phyloP scores from a whole-genome alignment of 148 eudicot genomes.

The Cornus controversa region DNA sequence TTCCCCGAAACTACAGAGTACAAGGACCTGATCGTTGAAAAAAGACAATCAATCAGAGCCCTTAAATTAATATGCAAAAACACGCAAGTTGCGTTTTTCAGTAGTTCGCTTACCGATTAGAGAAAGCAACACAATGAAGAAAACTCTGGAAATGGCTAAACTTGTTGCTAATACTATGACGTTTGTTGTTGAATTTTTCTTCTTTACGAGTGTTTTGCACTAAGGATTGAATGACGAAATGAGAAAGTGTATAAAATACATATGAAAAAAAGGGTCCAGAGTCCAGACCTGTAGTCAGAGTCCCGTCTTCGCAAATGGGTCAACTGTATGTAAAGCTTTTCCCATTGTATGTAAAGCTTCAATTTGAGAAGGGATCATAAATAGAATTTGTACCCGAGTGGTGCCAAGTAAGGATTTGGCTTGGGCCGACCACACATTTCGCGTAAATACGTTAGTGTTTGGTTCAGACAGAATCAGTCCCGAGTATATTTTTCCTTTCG shows the following conservation, averaged over 20 bases:
- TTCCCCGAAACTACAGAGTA: not conserved
- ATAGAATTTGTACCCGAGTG: too few relatives aligned
- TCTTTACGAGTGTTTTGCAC: not conserved
- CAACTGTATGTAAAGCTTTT: too few relatives aligned
- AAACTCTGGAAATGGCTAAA: not conserved
- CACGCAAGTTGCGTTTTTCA: not conserved
- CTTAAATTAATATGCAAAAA: not conserved
- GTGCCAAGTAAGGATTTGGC: too few relatives aligned
- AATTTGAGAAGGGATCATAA: too few relatives aligned
- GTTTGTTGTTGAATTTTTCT: not conserved
- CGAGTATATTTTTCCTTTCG: too few relatives aligned
- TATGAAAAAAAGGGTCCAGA: too few relatives aligned
- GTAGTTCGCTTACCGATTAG: not conserved
- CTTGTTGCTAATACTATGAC: not conserved
- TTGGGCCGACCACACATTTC: too few relatives aligned
- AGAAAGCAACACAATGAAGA: not conserved
- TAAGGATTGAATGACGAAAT: not conserved
- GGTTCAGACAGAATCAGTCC: too few relatives aligned
- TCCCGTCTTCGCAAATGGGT: too few relatives aligned
- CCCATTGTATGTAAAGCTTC: too few relatives aligned
- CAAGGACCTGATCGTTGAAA: not conserved
- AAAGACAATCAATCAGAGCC: not conserved
- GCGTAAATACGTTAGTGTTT: too few relatives aligned
- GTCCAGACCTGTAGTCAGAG: too few relatives aligned
- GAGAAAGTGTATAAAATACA: not conserved